Base-by-base conservation (phyloP, 2,329 filamentous ascomycete genomes). In the Triangularia verruculosa region DNA sequence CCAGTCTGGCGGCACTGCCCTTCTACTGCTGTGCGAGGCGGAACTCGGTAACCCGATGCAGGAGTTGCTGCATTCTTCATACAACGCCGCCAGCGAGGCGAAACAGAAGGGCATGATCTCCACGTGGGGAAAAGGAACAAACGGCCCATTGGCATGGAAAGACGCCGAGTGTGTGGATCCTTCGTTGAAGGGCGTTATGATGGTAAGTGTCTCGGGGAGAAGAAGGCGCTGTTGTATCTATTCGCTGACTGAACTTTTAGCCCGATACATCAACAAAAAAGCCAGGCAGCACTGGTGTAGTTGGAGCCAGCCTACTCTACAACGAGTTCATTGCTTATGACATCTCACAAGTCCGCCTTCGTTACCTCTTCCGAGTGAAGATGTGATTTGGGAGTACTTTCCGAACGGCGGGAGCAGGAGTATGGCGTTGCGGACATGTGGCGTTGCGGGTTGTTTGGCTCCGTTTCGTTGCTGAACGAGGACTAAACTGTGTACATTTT, bases 1-100 rank as follows among this genome's bases (percentile, higher is more conserved):
- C 67, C 82, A 79, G 64, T 90, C 89, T n/a, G 84, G 83, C n/a
- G 84, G 86, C 20, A 86, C 87, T 22, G 92, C 88, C 0, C 80
- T 97, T 2, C 79, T 96, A 3, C 82, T 97, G 17, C 86, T 97
- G 1, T 96, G 92, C 70, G 92, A 96, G 72, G 92, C 91, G 3
- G 89, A 93, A 76, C 82, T 97, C 2, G 92, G 93, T 5, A 77
- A 88, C 32, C 91, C 92, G 0, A 87, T 94, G 78, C 83, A 89
- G 64, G 81, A 88, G 69, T 80, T 93, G 2, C 79, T 77, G 0
- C 0, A 78, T 12, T 75, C 85, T 1, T 84, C 84, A 20, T 92
- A 86, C 71, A 76, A 79, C 7, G 92, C 92, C 0, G 89, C 83
- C 0, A 80, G 86, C 4, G 80, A 83, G 43, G 90, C 89, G 0